These are phyloP conservation scores for Dichomitus squalens DNA, from an alignment of 1,284 basidiomycete genomes.

Conservation along the genomic window DNA sequence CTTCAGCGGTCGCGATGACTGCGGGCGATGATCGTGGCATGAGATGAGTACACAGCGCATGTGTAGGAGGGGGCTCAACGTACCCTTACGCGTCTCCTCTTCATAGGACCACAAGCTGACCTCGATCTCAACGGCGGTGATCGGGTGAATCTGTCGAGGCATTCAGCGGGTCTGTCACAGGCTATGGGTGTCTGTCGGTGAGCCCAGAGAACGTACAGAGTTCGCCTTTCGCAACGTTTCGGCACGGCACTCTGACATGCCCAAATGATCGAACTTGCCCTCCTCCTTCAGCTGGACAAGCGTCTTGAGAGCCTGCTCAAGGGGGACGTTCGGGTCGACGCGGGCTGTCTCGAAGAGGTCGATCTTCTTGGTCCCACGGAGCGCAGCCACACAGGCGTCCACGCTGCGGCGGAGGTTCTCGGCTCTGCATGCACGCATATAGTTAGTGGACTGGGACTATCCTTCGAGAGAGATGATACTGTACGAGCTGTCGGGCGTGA, in stretches of 20 bases:
- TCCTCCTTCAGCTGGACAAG: slow-evolving; percentile 36
- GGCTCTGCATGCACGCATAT: background rate
- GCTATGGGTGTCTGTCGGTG: background rate
- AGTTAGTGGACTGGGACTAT: background rate
- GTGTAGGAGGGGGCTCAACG: background rate
- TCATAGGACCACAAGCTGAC: slow-evolving; percentile 53
- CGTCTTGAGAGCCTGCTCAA: slow-evolving; percentile 35
- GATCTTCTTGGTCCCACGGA: slow-evolving; percentile 46
- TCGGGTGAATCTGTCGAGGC: slow-evolving; percentile 38
- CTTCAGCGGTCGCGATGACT: slow-evolving; percentile 42
- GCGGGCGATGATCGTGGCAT: slow-evolving; percentile 2
- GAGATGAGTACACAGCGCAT: background rate
- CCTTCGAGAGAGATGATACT: too few relatives aligned
- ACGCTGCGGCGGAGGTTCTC: slow-evolving; percentile 24
- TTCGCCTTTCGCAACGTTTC: slow-evolving; percentile 46
- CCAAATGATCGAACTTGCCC: slow-evolving; percentile 51
- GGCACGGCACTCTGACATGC: slow-evolving; percentile 49
- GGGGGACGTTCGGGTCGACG: slow-evolving; percentile 32
- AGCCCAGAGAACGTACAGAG: slow-evolving; percentile 2
- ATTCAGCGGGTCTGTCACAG: background rate
- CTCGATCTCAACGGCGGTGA: slow-evolving; percentile 55
- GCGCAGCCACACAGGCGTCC: slow-evolving; percentile 37
- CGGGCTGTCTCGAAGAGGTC: slow-evolving; percentile 47
- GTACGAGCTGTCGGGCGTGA: background rate
- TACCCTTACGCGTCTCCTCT: slow-evolving; percentile 46